Conservation (phyloP, 805 yeast genomes). For the Saccharomyces paradoxus region DNA sequence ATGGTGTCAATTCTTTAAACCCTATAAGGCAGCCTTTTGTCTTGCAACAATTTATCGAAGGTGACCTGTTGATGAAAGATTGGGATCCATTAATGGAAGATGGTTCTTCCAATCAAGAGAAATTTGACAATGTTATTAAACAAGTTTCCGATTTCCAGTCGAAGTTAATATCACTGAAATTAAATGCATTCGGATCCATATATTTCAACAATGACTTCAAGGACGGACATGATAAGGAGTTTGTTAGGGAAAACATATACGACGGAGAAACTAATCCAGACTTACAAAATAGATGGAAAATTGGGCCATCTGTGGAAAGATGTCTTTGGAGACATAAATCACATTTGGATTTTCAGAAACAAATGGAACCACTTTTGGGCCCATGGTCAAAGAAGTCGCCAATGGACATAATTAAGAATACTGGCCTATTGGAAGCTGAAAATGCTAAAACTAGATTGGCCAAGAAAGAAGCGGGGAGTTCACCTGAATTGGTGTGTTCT, state of each 20-base stretch:
- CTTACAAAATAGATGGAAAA: conserved; percentile 66
- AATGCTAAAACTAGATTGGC: conserved; percentile 46
- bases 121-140: conserved; percentile 52
- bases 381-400: conserved; percentile 65
- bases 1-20: conserved; percentile 55
- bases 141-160: conserved; percentile 66
- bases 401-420: conserved; percentile 50
- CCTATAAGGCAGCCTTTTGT: conserved; percentile 66
- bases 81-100: conserved; percentile 83
- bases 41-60: conserved; percentile 70
- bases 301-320: conserved; percentile 84
- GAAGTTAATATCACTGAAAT: conserved; percentile 45
- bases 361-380: conserved; percentile 43
- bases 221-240: background rate
- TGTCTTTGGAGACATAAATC: conserved; percentile 64
- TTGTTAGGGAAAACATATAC: conserved; percentile 30
- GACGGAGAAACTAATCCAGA: conserved; percentile 49
- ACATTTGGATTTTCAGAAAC: conserved; percentile 41
- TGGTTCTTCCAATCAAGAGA: conserved; percentile 40
- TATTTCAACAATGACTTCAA: conserved; percentile 41
- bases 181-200: conserved; percentile 72
- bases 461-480: conserved; percentile 46
- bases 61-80: conserved; percentile 73
- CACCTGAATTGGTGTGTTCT: conserved; percentile 38
- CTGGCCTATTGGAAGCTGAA: conserved; percentile 62